A percentile compares a stretch with the other conserved stretches of the same genome.
Conservation (phyloP, 176 grass and related monocot species). For the Melocanna baccifera region DNA sequence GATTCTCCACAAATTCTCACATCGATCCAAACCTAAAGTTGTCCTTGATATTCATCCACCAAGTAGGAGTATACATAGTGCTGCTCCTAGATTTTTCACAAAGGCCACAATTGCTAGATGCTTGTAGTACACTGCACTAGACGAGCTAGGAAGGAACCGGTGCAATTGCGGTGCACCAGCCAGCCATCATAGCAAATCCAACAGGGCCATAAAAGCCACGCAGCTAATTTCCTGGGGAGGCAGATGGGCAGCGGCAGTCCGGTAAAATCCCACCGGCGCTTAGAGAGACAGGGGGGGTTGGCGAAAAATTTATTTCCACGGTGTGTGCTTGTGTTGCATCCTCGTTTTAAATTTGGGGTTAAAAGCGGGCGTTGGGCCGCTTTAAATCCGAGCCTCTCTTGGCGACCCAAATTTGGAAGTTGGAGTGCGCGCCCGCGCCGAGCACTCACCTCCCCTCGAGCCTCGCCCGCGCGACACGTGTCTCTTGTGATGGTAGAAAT, state of each 20-base stretch:
- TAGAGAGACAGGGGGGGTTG: constrained; percentile 46
- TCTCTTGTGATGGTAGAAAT: not conserved
- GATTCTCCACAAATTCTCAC: not conserved
- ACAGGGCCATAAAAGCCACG: constrained; percentile 42
- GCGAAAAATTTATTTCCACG: constrained; percentile 49
- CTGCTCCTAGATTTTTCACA: not conserved
- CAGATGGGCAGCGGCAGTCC: constrained; percentile 27
- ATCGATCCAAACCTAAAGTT: not conserved
- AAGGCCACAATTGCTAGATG: not conserved
- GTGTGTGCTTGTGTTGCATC: not conserved
- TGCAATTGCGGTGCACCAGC: constrained; percentile 30
- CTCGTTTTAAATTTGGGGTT: constrained; percentile 52
- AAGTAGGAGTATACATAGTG: not conserved
- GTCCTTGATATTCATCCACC: not conserved
- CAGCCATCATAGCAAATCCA: constrained; percentile 32
- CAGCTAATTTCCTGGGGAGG: constrained; percentile 39
- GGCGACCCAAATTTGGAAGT: constrained; percentile 61
- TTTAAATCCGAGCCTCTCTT: constrained; percentile 63
- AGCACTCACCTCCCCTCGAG: not conserved
- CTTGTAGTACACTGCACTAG: not conserved
- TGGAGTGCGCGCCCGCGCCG: constrained; percentile 31
- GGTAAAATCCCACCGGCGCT: not conserved
- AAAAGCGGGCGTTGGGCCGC: constrained; percentile 63
- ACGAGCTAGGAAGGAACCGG: not conserved
- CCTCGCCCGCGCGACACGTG: not conserved